Conservation (phyloP, 345 rosid species). For the Acer negundo region DNA sequence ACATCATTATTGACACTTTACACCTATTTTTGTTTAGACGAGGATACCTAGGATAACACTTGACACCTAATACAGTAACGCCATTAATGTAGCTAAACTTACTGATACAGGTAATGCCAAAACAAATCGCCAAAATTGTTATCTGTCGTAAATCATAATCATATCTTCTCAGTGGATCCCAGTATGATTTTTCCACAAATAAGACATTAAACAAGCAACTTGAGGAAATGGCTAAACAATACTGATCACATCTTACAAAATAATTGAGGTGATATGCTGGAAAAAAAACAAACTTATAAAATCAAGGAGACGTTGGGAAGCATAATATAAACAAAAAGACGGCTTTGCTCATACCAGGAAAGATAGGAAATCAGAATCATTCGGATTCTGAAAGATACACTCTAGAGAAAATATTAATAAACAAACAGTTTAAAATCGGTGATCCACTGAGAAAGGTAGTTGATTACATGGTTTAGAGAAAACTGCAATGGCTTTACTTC, state of each 20-base stretch:
- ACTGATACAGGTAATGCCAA: not conserved
- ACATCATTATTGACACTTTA: no score
- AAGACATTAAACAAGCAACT: not conserved
- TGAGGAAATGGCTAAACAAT: not conserved
- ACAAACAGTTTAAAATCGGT: not conserved
- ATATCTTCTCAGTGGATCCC: not conserved
- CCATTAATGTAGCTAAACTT: no score
- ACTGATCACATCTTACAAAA: not conserved
- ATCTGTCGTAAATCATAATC: not conserved
- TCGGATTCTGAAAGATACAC: not conserved
- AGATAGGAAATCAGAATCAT: not conserved
- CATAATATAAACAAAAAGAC: not conserved
- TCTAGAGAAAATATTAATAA: not conserved
- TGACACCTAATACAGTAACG: no score
- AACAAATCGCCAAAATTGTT: not conserved
- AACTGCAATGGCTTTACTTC: slow-evolving; percentile 31
- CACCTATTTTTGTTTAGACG: no score
- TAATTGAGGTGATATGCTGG: not conserved
- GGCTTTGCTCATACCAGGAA: not conserved
- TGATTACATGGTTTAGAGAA: not conserved
- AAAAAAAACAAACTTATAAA: not conserved
- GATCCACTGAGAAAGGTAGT: not conserved
- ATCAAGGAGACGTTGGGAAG: not conserved
- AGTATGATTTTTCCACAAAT: no score
- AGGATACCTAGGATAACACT: no score